Conservation (phyloP, 805 yeast species). For the Hanseniaspora taiwanica region DNA sequence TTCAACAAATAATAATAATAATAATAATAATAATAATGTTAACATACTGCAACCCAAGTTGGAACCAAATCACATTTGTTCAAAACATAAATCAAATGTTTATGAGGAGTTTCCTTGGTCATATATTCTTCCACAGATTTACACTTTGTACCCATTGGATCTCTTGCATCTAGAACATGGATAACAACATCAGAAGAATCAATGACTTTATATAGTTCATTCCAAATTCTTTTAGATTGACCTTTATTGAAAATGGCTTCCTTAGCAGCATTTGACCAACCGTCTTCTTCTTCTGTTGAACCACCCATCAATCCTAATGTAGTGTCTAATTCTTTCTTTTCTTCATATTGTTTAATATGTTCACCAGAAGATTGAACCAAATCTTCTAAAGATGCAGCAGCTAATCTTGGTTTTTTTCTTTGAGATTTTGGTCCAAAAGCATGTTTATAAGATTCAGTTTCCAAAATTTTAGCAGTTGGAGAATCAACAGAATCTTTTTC, state of each 20-base stretch:
- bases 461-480: constrained; percentile 69
- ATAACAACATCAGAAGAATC: constrained; percentile 96
- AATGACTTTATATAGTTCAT: constrained; percentile 89
- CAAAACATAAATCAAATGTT: constrained; percentile 85
- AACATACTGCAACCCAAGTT: constrained; percentile 98
- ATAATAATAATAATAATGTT: too few relatives aligned
- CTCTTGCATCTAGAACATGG: constrained; percentile 94
- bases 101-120: constrained; percentile 88
- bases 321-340: constrained; percentile 60
- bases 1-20: constrained; percentile 6
- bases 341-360: constrained; percentile 50
- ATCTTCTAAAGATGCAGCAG: constrained; percentile 68
- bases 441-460: constrained; percentile 69
- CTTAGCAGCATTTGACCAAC: constrained; percentile 79
- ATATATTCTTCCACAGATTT: constrained; percentile 85
- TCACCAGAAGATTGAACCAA: constrained; percentile 45
- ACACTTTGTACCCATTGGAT: constrained; percentile 94
- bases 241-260: constrained; percentile 95
- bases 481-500: constrained; percentile 69
- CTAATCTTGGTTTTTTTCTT: constrained; percentile 78
- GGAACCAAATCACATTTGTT: constrained; percentile 98
- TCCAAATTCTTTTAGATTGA: constrained; percentile 97
- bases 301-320: constrained; percentile 76
- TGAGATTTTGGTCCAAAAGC: constrained; percentile 94
- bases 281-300: constrained; percentile 45